Percentiles rank a stretch among this genome's conserved stretches.
Evolutionary conservation across 306 rosid genomes (phyloP).

Genomic region (Trifolium dubium): DNA sequence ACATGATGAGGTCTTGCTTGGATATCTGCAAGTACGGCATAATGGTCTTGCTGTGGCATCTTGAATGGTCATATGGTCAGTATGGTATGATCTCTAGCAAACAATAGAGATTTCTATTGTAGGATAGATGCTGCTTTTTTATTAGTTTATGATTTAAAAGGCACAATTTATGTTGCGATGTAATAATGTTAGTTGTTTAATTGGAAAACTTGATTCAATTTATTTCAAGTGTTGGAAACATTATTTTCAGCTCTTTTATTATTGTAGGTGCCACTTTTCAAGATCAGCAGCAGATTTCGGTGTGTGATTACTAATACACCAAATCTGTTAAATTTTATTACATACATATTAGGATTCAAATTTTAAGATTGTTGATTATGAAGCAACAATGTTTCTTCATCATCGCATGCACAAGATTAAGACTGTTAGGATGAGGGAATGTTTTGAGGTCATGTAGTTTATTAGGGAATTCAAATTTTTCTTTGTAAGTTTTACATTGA

Average conservation of each 20-base stretch:
- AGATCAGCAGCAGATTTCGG: background rate
- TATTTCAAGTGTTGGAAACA: background rate
- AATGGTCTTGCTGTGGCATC: background rate
- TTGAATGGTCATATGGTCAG: background rate
- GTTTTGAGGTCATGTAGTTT: no score
- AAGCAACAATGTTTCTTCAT: no score
- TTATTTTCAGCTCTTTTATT: background rate
- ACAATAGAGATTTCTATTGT: background rate
- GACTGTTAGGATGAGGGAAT: no score
- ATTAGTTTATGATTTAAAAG: background rate
- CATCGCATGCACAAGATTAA: no score
- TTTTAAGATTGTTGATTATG: no score
- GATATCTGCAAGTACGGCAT: background rate
- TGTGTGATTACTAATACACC: background rate
- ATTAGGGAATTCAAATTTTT: no score
- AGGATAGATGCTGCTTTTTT: background rate
- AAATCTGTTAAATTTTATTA: background rate
- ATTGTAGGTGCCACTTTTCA: background rate
- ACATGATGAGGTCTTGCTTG: background rate
- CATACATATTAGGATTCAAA: no score
- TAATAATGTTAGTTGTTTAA: background rate
- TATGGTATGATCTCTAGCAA: conserved; percentile 16
- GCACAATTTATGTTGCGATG: background rate
- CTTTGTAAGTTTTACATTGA: no score
- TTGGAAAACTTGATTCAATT: background rate